Percentiles rank a stretch among this genome's conserved stretches.
Conservation (phyloP, 2,329 filamentous ascomycete genomes). For the Colletotrichum lupini region DNA sequence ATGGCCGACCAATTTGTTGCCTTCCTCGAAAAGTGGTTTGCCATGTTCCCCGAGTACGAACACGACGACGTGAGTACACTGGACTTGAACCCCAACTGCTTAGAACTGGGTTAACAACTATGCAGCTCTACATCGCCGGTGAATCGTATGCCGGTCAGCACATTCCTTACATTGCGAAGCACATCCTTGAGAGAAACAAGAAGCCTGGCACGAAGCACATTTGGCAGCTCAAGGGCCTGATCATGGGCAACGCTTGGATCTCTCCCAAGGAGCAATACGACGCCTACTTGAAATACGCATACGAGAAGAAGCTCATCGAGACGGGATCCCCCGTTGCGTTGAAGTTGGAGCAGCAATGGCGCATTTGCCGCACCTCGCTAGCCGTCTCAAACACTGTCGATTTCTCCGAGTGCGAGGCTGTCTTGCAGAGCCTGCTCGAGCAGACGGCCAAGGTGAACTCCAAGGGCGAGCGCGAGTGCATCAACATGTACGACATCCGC, state of each 20-base stretch:
- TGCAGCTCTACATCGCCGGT: conserved; percentile 89
- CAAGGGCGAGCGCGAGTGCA: conserved; percentile 69
- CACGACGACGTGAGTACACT: conserved; percentile 82
- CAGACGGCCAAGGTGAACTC: conserved; percentile 66
- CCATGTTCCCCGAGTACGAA: conserved; percentile 90
- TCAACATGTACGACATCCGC: conserved; percentile 98
- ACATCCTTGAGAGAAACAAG: conserved; percentile 89
- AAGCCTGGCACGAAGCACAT: conserved; percentile 55
- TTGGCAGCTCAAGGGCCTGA: conserved; percentile 86
- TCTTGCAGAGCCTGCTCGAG: conserved; percentile 79
- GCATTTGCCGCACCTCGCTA: conserved; percentile 74
- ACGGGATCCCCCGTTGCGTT: conserved; percentile 73
- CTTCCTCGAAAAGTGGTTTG: conserved; percentile 94
- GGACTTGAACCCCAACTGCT: neutral
- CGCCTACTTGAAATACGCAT: conserved; percentile 84
- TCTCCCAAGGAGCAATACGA: conserved; percentile 90
- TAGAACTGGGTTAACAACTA: neutral
- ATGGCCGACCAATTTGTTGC: conserved; percentile 90
- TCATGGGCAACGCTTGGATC: conserved; percentile 99
- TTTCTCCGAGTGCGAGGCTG: conserved; percentile 76
- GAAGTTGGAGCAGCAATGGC: conserved; percentile 75
- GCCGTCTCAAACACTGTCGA: conserved; percentile 70
- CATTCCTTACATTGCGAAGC: conserved; percentile 95
- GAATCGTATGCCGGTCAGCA: conserved; percentile 98
- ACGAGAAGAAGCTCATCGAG: conserved; percentile 78